phyloP scores from a whole-genome alignment of 805 yeast species.

The Metschnikowia peoriensis region DNA sequence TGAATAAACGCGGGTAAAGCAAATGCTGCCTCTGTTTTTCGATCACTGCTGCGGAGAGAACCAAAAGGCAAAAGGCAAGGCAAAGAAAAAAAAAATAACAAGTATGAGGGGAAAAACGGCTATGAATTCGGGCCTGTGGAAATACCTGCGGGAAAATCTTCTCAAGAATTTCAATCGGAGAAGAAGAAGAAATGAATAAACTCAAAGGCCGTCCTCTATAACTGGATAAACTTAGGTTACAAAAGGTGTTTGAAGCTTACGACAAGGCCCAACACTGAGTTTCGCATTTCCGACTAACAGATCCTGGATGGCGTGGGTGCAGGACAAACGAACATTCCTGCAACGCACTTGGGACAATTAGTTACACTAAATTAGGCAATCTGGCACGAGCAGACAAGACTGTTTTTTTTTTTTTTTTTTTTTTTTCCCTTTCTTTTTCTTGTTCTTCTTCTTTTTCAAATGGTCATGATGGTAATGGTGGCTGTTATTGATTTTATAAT shows the following conservation, averaged over 20 bases:
- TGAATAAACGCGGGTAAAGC: background rate
- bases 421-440: background rate
- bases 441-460: too few relatives aligned
- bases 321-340: background rate
- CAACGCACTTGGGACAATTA: background rate
- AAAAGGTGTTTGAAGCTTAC: conserved; percentile 3
- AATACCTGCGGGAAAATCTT: background rate
- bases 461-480: too few relatives aligned
- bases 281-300: conserved; percentile 7
- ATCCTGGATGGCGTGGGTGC: conserved; percentile 2
- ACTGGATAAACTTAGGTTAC: background rate
- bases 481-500: too few relatives aligned
- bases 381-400: background rate
- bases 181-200: background rate
- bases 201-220: background rate
- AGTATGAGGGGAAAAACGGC: too few relatives aligned
- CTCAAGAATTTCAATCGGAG: background rate
- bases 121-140: background rate
- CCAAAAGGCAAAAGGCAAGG: background rate
- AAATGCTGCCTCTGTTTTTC: background rate
- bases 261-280: conserved; percentile 6
- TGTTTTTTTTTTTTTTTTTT: background rate
- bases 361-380: background rate
- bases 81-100: too few relatives aligned
- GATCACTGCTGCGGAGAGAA: background rate